Conservation (phyloP, 495 filamentous ascomycete genomes). For the Trichoderma erinaceum region DNA sequence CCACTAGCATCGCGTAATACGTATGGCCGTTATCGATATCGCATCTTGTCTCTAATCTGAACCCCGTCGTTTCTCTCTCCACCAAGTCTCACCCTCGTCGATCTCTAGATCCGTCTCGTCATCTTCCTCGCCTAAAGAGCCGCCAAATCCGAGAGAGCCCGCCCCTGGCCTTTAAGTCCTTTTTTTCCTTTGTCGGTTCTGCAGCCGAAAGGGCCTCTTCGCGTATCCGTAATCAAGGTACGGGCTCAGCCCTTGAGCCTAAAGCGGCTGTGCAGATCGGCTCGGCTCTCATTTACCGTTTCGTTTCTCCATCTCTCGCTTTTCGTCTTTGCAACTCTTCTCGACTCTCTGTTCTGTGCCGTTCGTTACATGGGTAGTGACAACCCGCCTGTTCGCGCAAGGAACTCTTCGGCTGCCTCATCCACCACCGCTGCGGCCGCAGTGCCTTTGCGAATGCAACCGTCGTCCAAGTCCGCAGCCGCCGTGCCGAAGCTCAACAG, state of each 20-base stretch:
- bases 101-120: slow-evolving; percentile 13
- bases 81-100: slow-evolving; percentile 11
- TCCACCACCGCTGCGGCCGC: slow-evolving; percentile 23
- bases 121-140: slow-evolving; percentile 9
- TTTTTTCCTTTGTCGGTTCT: not conserved
- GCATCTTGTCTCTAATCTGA: not conserved
- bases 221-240: not conserved
- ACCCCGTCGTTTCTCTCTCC: not conserved
- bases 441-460: slow-evolving; percentile 33
- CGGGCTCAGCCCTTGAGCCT: slow-evolving; percentile 2
- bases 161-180: not conserved
- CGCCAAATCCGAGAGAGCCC: slow-evolving; percentile 5
- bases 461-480: slow-evolving; percentile 52
- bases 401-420: slow-evolving; percentile 8
- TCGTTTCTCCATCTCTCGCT: not conserved
- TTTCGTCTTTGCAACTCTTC: not conserved
- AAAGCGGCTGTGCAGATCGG: not conserved
- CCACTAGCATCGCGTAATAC: slow-evolving; percentile 2
- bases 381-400: slow-evolving; percentile 14
- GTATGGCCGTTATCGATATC: slow-evolving; percentile 1
- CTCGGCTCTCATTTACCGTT: not conserved
- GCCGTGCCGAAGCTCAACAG: slow-evolving; percentile 56
- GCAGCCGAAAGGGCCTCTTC: not conserved
- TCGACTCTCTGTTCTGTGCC: not conserved
- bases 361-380: slow-evolving; percentile 12